These are phyloP conservation scores for Aplosporella prunicola DNA, from an alignment of 2,329 filamentous ascomycete genomes.

Conservation along the genomic window DNA sequence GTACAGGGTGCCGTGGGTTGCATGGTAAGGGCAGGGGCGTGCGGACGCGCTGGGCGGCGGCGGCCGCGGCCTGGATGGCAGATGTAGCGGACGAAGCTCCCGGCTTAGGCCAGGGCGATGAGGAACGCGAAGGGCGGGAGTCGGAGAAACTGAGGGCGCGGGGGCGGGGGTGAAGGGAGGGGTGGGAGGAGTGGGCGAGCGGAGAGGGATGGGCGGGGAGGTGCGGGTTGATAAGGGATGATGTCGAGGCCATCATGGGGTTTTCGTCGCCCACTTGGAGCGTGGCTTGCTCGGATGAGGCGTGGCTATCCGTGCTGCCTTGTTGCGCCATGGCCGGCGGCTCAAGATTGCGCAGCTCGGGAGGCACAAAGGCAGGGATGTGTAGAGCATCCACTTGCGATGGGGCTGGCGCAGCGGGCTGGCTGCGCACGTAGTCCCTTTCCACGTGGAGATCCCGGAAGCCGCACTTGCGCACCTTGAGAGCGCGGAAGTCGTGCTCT, in stretches of 20 bases:
- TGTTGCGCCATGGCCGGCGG: conserved; percentile 3
- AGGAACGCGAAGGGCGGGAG: conserved; percentile 23
- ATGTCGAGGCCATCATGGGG: neutral
- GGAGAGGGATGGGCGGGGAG: neutral
- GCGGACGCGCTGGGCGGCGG: conserved; percentile 13
- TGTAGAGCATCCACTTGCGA: conserved; percentile 1
- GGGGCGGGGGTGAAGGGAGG: conserved; percentile 19
- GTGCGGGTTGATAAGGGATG: neutral
- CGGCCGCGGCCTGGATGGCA: no score
- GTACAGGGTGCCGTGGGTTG: conserved; percentile 32
- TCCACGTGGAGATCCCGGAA: conserved; percentile 46
- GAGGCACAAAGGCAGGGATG: conserved; percentile 20
- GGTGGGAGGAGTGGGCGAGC: neutral
- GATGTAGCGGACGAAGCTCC: no score
- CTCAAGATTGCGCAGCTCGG: conserved; percentile 2
- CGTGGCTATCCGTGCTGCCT: conserved; percentile 1
- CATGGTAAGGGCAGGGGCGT: conserved; percentile 26
- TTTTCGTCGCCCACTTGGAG: neutral
- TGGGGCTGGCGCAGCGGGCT: conserved; percentile 9
- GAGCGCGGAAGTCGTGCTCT: conserved; percentile 49
- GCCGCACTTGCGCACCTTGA: conserved; percentile 49
- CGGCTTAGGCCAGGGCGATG: conserved; percentile 20
- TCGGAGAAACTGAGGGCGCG: conserved; percentile 29
- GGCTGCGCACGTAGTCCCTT: conserved; percentile 29
- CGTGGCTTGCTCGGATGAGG: neutral